A percentile compares a stretch with the other conserved stretches of the same genome.
Evolutionary conservation across 176 grass and related monocot species (phyloP).

Genomic region (Cymbopogon citratus): DNA sequence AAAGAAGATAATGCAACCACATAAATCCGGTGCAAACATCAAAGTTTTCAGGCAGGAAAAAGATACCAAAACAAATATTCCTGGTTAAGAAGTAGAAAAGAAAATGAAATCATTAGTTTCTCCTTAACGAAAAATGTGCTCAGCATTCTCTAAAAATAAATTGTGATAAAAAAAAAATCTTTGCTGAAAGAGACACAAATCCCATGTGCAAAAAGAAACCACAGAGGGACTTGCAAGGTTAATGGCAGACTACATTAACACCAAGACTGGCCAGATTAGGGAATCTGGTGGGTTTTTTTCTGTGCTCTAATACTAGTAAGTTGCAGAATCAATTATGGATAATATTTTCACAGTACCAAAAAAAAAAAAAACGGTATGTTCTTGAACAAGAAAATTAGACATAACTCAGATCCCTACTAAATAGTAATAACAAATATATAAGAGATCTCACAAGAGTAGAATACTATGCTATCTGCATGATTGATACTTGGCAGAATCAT

Average conservation of each 20-base stretch:
- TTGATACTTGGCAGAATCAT: background rate
- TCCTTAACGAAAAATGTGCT: no score
- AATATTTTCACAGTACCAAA: background rate
- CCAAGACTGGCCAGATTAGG: background rate
- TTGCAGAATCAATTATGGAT: background rate
- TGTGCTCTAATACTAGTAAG: background rate
- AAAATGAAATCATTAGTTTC: no score
- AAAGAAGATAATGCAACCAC: constrained; percentile 8
- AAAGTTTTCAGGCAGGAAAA: no score
- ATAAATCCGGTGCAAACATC: background rate
- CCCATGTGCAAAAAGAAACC: background rate
- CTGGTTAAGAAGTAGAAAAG: no score
- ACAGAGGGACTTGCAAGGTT: background rate
- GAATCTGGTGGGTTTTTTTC: background rate
- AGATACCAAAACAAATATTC: no score
- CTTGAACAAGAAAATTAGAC: background rate
- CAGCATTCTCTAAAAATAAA: no score
- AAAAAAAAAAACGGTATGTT: background rate
- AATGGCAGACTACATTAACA: background rate
- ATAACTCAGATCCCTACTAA: background rate
- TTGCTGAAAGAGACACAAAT: no score
- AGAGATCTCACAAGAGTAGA: background rate
- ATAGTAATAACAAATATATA: background rate
- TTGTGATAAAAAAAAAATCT: no score
- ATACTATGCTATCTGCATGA: background rate